A percentile compares a stretch with the other conserved stretches of the same genome.
Conservation (phyloP, 768 basidiomycete genomes). For the Hericium rajendrae region DNA sequence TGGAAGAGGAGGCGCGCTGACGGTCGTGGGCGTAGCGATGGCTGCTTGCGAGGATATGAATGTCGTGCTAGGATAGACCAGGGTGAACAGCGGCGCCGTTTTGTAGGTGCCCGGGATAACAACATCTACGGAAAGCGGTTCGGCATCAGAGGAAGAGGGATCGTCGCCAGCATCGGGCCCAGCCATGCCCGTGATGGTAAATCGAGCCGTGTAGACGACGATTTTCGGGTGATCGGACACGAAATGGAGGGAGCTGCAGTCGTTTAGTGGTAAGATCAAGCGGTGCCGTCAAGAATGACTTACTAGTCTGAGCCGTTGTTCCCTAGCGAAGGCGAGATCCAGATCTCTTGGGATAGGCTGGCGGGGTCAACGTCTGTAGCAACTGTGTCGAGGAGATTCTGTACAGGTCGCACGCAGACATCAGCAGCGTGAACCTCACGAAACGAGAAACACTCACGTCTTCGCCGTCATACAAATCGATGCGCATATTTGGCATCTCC, state of each 20-base stretch:
- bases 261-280: neutral
- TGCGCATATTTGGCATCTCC: neutral
- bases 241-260: slow-evolving; percentile 2
- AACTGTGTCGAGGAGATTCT: neutral
- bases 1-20: neutral
- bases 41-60: neutral
- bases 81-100: neutral
- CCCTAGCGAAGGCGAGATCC: neutral
- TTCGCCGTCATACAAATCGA: neutral
- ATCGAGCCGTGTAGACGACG: neutral
- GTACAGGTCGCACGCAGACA: neutral
- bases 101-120: neutral
- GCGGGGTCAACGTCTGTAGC: neutral
- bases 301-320: slow-evolving; percentile 4
- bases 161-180: neutral
- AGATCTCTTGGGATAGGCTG: neutral
- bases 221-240: neutral
- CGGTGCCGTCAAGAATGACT: neutral
- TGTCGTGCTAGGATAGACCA: neutral
- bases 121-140: neutral
- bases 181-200: neutral
- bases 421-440: neutral
- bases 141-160: neutral
- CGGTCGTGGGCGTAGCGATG: neutral
- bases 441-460: neutral